phyloP scores from a whole-genome alignment of 768 basidiomycete genomes.

The Sarcodon aspratus region DNA sequence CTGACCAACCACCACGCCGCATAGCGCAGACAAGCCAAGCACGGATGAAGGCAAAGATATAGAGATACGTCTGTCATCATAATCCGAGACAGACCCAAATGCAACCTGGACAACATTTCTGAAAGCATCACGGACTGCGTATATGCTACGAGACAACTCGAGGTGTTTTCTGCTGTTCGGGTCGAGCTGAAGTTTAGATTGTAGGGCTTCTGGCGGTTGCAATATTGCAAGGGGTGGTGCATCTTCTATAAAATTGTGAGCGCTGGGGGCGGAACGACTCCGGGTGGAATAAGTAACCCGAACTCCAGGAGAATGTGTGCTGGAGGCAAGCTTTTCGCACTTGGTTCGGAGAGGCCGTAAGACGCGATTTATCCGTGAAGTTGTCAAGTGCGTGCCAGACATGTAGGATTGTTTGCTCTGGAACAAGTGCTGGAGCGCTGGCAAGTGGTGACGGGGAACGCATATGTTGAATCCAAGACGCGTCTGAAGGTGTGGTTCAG shows the following conservation, averaged over 20 bases:
- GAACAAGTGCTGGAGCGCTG: no score
- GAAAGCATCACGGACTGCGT: slow-evolving; percentile 47
- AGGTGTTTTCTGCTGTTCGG: slow-evolving; percentile 21
- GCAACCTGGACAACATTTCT: slow-evolving; percentile 34
- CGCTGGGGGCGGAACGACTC: slow-evolving; percentile 8
- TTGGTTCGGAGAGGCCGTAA: slow-evolving; percentile 37
- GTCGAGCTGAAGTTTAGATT: slow-evolving; percentile 21
- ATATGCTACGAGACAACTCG: slow-evolving; percentile 35
- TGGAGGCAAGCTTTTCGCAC: slow-evolving; percentile 24
- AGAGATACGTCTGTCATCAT: neutral
- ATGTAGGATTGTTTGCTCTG: no score
- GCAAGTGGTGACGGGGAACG: no score
- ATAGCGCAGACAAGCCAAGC: slow-evolving; percentile 32
- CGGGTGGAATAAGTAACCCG: slow-evolving; percentile 7
- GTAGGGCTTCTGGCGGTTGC: slow-evolving; percentile 22
- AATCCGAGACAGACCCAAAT: slow-evolving; percentile 4
- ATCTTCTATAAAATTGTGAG: neutral
- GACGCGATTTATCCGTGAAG: slow-evolving; percentile 30
- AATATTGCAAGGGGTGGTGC: slow-evolving; percentile 26
- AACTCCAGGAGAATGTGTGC: slow-evolving; percentile 8
- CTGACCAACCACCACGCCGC: slow-evolving; percentile 35
- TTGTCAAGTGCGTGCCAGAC: slow-evolving; percentile 20
- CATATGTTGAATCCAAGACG: no score
- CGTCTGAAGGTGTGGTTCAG: no score
- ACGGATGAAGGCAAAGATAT: slow-evolving; percentile 5